These are phyloP conservation scores for Malus hybrid DNA, from an alignment of 331 rosid genomes.

Conservation along the genomic window DNA sequence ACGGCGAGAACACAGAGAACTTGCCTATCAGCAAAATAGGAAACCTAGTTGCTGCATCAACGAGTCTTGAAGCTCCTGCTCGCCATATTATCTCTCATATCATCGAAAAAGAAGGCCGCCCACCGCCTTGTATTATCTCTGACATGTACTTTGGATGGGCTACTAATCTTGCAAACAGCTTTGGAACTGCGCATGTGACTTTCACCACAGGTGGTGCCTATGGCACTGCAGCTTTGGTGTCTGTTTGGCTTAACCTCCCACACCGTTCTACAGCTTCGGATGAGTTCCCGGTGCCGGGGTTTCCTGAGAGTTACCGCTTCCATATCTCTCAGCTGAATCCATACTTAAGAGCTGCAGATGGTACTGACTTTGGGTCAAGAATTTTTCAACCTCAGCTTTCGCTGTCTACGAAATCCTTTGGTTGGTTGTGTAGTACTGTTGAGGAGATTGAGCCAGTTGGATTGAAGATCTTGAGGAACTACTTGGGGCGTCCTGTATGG, in stretches of 20 bases:
- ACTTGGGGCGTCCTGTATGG: conserved; percentile 44
- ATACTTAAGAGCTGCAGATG: conserved; percentile 38
- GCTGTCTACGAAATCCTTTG: conserved; percentile 35
- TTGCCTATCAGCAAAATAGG: conserved; percentile 11
- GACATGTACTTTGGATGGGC: conserved; percentile 57
- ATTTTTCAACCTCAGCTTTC: conserved; percentile 33
- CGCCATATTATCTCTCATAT: conserved; percentile 21
- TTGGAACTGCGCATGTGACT: conserved; percentile 19
- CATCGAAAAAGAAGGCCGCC: conserved; percentile 34
- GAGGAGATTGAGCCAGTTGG: conserved; percentile 54
- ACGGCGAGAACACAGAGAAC: conserved; percentile 55
- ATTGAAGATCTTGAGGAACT: conserved; percentile 32
- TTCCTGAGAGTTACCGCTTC: conserved; percentile 39
- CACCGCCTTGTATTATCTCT: conserved; percentile 44
- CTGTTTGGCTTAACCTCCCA: conserved; percentile 29
- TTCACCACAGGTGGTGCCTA: conserved; percentile 65
- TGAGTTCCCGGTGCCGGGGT: conserved; percentile 44
- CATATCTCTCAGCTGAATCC: conserved; percentile 37
- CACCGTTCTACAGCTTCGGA: background rate
- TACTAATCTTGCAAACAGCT: conserved; percentile 29
- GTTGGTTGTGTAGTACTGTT: conserved; percentile 58
- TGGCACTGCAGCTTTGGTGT: conserved; percentile 35
- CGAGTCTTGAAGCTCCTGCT: conserved; percentile 40
- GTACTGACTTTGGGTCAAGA: conserved; percentile 42
- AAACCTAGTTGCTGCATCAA: conserved; percentile 25